These are phyloP conservation scores for Astragalus glycyphyllos DNA, from an alignment of 306 rosid genomes.

Conservation along the genomic window DNA sequence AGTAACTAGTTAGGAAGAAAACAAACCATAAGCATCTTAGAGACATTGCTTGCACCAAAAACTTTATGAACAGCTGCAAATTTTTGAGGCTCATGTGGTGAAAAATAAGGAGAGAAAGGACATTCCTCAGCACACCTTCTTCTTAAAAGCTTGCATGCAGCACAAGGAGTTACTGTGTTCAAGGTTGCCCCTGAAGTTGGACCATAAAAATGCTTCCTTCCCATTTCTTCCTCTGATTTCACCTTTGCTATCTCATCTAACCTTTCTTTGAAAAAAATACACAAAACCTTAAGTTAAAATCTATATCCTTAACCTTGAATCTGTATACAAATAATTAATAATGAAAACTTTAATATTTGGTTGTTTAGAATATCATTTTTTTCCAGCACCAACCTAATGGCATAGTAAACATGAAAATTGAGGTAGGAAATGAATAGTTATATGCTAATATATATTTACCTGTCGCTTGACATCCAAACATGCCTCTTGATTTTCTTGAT, in stretches of 20 bases:
- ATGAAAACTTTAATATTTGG: slow-evolving; percentile 8
- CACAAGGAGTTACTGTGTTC: slow-evolving; percentile 88
- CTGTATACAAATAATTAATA: slow-evolving; percentile 22
- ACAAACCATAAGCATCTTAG: slow-evolving; percentile 84
- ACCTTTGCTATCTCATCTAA: slow-evolving; percentile 63
- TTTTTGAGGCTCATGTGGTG: slow-evolving; percentile 91
- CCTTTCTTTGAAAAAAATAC: slow-evolving; percentile 57
- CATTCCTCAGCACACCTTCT: slow-evolving; percentile 95
- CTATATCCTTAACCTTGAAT: neutral
- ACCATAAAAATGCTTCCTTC: slow-evolving; percentile 59
- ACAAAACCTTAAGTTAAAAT: slow-evolving; percentile 15
- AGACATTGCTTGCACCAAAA: slow-evolving; percentile 97
- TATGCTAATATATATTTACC: slow-evolving; percentile 49
- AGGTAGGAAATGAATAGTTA: neutral
- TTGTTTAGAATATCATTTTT: slow-evolving; percentile 12
- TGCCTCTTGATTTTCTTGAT: slow-evolving; percentile 51
- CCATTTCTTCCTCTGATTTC: slow-evolving; percentile 62
- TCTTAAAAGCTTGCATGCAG: slow-evolving; percentile 95
- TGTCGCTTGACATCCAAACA: slow-evolving; percentile 71
- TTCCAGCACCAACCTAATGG: neutral
- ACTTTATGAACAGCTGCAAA: slow-evolving; percentile 91
- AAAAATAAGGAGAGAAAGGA: slow-evolving; percentile 91
- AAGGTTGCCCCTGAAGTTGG: slow-evolving; percentile 61
- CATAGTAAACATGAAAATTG: neutral
- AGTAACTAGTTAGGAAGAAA: neutral